These are phyloP conservation scores for Globisporangium acanthophoron DNA, from an alignment of 352 stramenopile species.

Conservation along the genomic window DNA sequence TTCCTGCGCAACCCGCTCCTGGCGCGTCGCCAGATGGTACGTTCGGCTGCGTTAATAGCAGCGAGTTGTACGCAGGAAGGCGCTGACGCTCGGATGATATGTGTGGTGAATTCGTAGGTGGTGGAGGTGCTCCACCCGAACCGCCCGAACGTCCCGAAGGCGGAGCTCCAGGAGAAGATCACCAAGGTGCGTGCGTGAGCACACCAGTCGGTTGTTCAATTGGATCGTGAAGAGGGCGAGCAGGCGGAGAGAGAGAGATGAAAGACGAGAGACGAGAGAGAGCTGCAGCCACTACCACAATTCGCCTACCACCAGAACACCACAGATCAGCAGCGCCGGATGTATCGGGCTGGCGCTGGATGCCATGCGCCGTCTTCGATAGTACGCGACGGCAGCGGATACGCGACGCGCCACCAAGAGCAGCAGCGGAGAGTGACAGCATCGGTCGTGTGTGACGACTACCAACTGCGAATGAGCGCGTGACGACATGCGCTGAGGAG, in stretches of 20 bases:
- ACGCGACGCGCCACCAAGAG: background rate
- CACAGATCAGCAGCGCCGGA: background rate
- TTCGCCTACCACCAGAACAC: background rate
- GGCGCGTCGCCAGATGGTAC: slow-evolving; percentile 96
- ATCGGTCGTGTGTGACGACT: background rate
- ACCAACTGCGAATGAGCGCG: background rate
- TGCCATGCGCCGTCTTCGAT: background rate
- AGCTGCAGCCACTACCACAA: too few species aligned
- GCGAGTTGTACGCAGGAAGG: background rate
- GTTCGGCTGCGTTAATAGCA: background rate
- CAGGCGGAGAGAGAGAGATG: background rate
- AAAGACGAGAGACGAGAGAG: background rate
- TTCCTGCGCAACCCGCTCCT: slow-evolving; percentile 98
- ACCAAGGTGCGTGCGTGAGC: slow-evolving; percentile 78
- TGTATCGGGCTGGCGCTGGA: background rate
- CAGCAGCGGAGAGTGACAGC: background rate
- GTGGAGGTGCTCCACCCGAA: slow-evolving; percentile 98
- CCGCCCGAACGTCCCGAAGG: slow-evolving; percentile 95
- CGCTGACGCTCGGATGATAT: background rate
- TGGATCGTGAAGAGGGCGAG: background rate
- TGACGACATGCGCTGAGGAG: background rate
- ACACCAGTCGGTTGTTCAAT: background rate
- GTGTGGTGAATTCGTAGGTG: slow-evolving; percentile 50
- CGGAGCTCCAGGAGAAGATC: slow-evolving; percentile 97
- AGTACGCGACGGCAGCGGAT: too few species aligned